Conservation (phyloP, 2,329 filamentous ascomycete species). For the Aspergillus sp. region DNA sequence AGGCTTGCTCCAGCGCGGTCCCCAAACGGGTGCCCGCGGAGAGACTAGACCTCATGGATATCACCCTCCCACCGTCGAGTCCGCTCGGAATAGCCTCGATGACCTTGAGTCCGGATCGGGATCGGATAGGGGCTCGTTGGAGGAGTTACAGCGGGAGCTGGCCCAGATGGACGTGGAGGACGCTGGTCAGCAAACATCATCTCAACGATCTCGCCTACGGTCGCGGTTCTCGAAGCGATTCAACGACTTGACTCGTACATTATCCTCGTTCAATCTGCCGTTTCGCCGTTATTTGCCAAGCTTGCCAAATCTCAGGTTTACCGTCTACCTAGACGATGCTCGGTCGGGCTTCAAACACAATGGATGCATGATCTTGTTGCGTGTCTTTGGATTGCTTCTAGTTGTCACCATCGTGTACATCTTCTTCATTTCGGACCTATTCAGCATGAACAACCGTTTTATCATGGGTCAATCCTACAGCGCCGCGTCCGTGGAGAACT, state of each 20-base stretch:
- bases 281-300: slow-evolving; percentile 49
- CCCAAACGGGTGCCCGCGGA: slow-evolving; percentile 38
- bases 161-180: slow-evolving; percentile 88
- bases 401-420: slow-evolving; percentile 79
- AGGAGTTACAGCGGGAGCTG: slow-evolving; percentile 75
- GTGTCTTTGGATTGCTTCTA: slow-evolving; percentile 72
- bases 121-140: slow-evolving; percentile 57
- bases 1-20: slow-evolving; percentile 66
- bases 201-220: slow-evolving; percentile 44
- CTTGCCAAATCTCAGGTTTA: slow-evolving; percentile 41
- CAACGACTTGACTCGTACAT: slow-evolving; percentile 56
- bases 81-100: slow-evolving; percentile 66
- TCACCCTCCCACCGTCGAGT: slow-evolving; percentile 79
- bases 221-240: slow-evolving; percentile 59
- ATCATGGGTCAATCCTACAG: slow-evolving; percentile 73
- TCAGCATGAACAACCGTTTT: slow-evolving; percentile 66
- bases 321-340: slow-evolving; percentile 40
- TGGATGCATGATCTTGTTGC: slow-evolving; percentile 68
- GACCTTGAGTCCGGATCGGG: slow-evolving; percentile 56
- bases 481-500: slow-evolving; percentile 75
- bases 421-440: slow-evolving; percentile 81
- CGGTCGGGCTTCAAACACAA: slow-evolving; percentile 47
- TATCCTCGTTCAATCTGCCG: slow-evolving; percentile 59
- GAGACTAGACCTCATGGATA: slow-evolving; percentile 61
- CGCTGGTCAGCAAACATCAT: slow-evolving; percentile 43